These are phyloP conservation scores for Candida maesae DNA, from an alignment of 805 yeast genomes.

Conservation along the genomic window DNA sequence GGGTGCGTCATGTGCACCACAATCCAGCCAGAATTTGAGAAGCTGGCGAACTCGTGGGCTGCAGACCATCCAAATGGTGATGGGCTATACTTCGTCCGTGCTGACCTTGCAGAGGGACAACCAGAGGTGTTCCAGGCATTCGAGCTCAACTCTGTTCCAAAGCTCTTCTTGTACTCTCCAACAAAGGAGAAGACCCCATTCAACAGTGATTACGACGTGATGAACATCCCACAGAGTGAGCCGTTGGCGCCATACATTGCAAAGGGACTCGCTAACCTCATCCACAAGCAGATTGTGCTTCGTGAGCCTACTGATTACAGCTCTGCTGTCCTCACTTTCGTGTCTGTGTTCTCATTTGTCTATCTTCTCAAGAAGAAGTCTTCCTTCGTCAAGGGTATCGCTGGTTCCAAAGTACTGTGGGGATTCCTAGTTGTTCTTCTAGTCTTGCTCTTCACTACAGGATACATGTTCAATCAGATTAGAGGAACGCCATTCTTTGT, in stretches of 20 bases:
- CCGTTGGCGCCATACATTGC: slow-evolving; percentile 32
- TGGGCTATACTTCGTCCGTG: slow-evolving; percentile 63
- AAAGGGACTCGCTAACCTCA: slow-evolving; percentile 23
- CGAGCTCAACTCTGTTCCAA: slow-evolving; percentile 72
- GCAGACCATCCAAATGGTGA: slow-evolving; percentile 53
- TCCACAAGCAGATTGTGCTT: slow-evolving; percentile 24
- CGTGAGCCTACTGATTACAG: slow-evolving; percentile 38
- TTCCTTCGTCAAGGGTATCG: slow-evolving; percentile 34
- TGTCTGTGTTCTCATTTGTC: slow-evolving; percentile 26
- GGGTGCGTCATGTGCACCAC: slow-evolving; percentile 75
- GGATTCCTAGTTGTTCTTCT: slow-evolving; percentile 58
- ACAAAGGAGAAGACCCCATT: slow-evolving; percentile 40
- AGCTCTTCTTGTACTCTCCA: slow-evolving; percentile 59
- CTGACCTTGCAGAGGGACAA: slow-evolving; percentile 64
- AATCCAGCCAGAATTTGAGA: slow-evolving; percentile 60
- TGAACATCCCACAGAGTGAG: slow-evolving; percentile 30
- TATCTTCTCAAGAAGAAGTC: slow-evolving; percentile 31
- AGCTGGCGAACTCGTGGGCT: slow-evolving; percentile 61
- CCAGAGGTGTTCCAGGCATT: slow-evolving; percentile 40
- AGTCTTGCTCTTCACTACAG: slow-evolving; percentile 72
- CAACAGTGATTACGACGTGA: slow-evolving; percentile 25
- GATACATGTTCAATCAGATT: slow-evolving; percentile 91
- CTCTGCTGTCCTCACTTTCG: slow-evolving; percentile 30
- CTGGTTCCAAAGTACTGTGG: slow-evolving; percentile 65
- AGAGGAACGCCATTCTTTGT: slow-evolving; percentile 59